Base-by-base conservation (phyloP, 2,329 filamentous ascomycete species). In the Colletotrichum acutatum region DNA sequence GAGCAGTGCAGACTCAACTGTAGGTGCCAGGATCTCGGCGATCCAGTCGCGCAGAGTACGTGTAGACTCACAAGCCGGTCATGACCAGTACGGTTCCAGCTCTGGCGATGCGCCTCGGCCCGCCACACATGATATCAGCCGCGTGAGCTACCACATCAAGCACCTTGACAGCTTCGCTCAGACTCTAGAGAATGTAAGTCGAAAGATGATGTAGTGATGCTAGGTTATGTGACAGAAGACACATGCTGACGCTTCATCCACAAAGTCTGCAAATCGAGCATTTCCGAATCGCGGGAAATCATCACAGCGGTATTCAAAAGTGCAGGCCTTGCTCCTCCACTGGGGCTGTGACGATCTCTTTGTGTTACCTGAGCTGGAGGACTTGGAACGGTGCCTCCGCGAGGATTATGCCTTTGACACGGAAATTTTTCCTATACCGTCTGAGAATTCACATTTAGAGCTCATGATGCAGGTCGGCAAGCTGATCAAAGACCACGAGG, bases 331-430 rank as follows among this genome's bases (percentile, higher is more conserved):
- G 22, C 81, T 90, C 52, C 80, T 90, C 28, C 87, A 90, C 78
- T 90, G 89, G 89, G 86, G 85, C 60, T 87, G 84, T 2, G 89
- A 90, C 74, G 89, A 90, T 69, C 80, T 90, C 9, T 89, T 90
- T 75, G 89, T 90, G 19, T 81, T 90, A 16, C 87, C 88, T 2
- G 89, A 90, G 78, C 80, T 91, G 22, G 87, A 90, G 74, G 86
- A 90, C 69, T 79, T 90, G 52, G 86, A 89, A 74, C 86, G 85
- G 72, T 89, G 87, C 76, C 78, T 90, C 46, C 85, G 84, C 28
- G 84, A 88, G 66, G 86, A 89, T 72, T 91, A 89, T 79, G 84
- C 83, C 72, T 91, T 88, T 76, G 85, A 86, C 71, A 90, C 88
- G 14, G 87, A 90, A 66, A 87, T 87, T 57, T 91, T 90, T 76